Conservation (phyloP, 2,329 filamentous ascomycete species). For the Cryphonectria nitschkei region DNA sequence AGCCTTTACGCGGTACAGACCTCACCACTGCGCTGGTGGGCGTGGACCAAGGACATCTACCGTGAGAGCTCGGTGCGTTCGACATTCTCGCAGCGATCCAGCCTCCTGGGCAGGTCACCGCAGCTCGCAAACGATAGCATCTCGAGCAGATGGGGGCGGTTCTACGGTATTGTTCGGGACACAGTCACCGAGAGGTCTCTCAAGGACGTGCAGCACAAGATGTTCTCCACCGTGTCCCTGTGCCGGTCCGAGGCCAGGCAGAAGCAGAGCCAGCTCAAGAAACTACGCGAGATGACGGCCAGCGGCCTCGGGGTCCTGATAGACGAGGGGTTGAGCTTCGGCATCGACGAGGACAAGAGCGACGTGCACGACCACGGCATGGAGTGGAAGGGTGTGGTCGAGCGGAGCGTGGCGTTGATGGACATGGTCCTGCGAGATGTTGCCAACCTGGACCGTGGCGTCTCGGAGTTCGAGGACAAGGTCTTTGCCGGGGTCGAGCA, state of each 20-base stretch:
- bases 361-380: slow-evolving; percentile 47
- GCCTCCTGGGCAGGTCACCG: slow-evolving; percentile 22
- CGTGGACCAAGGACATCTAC: slow-evolving; percentile 73
- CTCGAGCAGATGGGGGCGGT: slow-evolving; percentile 63
- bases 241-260: slow-evolving; percentile 73
- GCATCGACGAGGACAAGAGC: slow-evolving; percentile 58
- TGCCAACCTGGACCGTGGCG: slow-evolving; percentile 63
- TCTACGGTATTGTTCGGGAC: slow-evolving; percentile 79
- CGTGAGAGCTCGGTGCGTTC: slow-evolving; percentile 57
- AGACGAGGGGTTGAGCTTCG: slow-evolving; percentile 78
- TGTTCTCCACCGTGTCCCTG: slow-evolving; percentile 78
- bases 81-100: slow-evolving; percentile 35
- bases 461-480: slow-evolving; percentile 67
- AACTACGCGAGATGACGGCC: slow-evolving; percentile 78
- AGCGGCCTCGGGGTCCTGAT: slow-evolving; percentile 86
- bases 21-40: slow-evolving; percentile 75
- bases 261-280: slow-evolving; percentile 73
- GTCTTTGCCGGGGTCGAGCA: slow-evolving; percentile 66
- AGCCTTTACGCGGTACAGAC: slow-evolving; percentile 86
- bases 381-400: slow-evolving; percentile 72
- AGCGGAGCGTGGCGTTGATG: slow-evolving; percentile 82
- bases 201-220: slow-evolving; percentile 68
- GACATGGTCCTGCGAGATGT: slow-evolving; percentile 80
- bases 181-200: slow-evolving; percentile 75
- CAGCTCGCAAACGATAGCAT: slow-evolving; percentile 37